Evolutionary conservation across 345 rosid genomes (phyloP).

Genomic region (Raphanus raphanistrum): DNA sequence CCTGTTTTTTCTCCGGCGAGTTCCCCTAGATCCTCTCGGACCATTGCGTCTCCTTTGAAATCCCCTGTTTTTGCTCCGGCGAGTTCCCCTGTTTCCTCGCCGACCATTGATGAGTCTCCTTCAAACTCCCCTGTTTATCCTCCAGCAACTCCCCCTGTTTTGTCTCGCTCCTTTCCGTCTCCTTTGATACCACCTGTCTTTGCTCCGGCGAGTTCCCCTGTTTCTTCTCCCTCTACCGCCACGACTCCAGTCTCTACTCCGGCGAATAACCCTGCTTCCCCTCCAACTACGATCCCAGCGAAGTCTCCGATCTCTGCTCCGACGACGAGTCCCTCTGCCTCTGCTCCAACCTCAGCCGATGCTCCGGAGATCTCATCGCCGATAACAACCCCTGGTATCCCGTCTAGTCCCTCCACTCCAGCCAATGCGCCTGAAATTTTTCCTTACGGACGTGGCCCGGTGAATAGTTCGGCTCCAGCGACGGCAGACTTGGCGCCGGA

Average conservation of each 20-base stretch:
- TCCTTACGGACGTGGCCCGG: constrained; percentile 53
- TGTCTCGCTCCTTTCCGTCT: constrained; percentile 1
- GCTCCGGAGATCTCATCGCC: constrained; percentile 44
- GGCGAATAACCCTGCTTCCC: constrained; percentile 6
- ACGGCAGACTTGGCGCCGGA: constrained; percentile 39
- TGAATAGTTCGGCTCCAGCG: constrained; percentile 25
- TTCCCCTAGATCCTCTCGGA: constrained; percentile 25
- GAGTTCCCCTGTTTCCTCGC: constrained; percentile 3
- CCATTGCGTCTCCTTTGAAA: constrained; percentile 22
- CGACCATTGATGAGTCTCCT: constrained; percentile 18
- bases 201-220: constrained; percentile 35
- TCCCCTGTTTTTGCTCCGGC: constrained; percentile 23
- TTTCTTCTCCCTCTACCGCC: constrained; percentile 33
- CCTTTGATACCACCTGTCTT: constrained; percentile 30
- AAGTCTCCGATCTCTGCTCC: constrained; percentile 37
- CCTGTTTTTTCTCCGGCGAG: constrained; percentile 25
- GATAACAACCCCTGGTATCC: constrained; percentile 40
- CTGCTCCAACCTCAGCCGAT: constrained; percentile 27
- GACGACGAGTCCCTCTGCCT: constrained; percentile 15
- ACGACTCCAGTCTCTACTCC: constrained; percentile 14
- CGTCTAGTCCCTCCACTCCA: constrained; percentile 54
- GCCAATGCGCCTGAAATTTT: constrained; percentile 49
- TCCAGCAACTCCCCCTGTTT: constrained; percentile 19
- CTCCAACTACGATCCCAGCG: constrained; percentile 25
- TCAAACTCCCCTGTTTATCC: background rate